Base-by-base conservation (phyloP, 805 yeast genomes). In the Yarrowia sp. region DNA sequence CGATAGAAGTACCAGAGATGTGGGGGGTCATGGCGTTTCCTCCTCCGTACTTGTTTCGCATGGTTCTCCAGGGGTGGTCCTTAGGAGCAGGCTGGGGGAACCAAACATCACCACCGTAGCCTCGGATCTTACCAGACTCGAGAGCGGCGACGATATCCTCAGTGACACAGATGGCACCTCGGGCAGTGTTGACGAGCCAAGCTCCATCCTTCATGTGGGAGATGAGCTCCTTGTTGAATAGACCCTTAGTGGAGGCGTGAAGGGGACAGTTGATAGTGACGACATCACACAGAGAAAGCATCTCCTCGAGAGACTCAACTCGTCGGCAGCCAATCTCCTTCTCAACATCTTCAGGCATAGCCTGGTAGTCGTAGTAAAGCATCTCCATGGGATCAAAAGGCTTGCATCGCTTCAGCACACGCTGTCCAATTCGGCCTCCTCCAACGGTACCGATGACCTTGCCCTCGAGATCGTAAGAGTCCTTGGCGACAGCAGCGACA, bases 371-470 rank as follows among this genome's bases (percentile, higher is more conserved):
- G 75, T 79, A 89, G 78, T 88, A 89, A 67, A 86, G 80, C 69
- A 89, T 78, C 74, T 88, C 88, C 76, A 85, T 85, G 65, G 91
- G 90, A 73, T 86, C 85, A 78, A 89, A 89, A 1, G 93, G 86
- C 66, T 83, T 79, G 71, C 88, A 76, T 73, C 93, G 82, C 76
- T 87, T 88, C 72, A 89, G 79, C 31, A 89, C 88, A 66, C 90
- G 81, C 79, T 83, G 86, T 32, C 93, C 95, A 70, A 89, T 89
- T 75, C 93, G 83, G 63, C 93, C 95, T 36, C 88, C 88, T 67
- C 92, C 95, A 67, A 89, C 88, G 44, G 92, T 88, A 17, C 89
- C 87, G 66, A 89, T 79, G 32, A 85, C 87, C 77, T 88, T 89
- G 66, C 84, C 89, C 74, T 89, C 95, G 67, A 89, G 74, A 71